A percentile compares a stretch with the other conserved stretches of the same genome.
phyloP scores from a whole-genome alignment of 2,329 filamentous ascomycete species.

The Monosporascus sp. region DNA sequence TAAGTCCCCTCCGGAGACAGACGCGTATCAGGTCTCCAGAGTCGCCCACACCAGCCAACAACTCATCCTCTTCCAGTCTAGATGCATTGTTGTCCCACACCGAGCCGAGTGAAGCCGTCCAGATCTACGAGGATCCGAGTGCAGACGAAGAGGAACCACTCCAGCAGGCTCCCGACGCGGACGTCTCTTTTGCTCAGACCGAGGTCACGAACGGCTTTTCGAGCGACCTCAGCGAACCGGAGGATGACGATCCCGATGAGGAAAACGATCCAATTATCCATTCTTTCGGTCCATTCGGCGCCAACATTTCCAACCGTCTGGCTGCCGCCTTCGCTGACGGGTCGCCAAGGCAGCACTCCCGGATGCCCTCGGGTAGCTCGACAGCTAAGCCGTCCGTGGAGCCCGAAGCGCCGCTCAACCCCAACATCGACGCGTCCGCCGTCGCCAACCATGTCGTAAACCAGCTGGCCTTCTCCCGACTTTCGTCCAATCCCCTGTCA shows the following conservation, averaged over 20 bases:
- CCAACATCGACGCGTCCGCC: conserved; percentile 35
- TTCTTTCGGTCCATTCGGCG: conserved; percentile 86
- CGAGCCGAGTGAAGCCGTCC: conserved; percentile 40
- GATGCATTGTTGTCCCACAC: conserved; percentile 39
- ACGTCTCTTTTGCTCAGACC: conserved; percentile 43
- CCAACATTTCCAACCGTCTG: conserved; percentile 76
- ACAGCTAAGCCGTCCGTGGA: conserved; percentile 19
- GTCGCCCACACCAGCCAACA: conserved; percentile 53
- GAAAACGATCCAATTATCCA: conserved; percentile 92
- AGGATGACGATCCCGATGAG: conserved; percentile 77
- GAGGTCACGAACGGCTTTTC: conserved; percentile 49
- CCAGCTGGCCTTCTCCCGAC: conserved; percentile 88
- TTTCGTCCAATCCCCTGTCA: conserved; percentile 86
- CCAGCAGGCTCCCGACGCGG: conserved; percentile 19
- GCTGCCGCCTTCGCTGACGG: conserved; percentile 64
- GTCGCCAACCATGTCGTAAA: conserved; percentile 87
- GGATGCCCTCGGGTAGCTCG: conserved; percentile 12
- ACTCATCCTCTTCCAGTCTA: conserved; percentile 38
- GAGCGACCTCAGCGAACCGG: conserved; percentile 52
- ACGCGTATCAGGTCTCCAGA: conserved; percentile 66
- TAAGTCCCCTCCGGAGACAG: conserved; percentile 53
- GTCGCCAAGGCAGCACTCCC: conserved; percentile 52
- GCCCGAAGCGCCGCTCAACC: conserved; percentile 23
- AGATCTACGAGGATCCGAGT: conserved; percentile 70
- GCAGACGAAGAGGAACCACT: conserved; percentile 49